Base-by-base conservation (phyloP, 768 basidiomycete genomes). In the Pleurotus pulmonarius region DNA sequence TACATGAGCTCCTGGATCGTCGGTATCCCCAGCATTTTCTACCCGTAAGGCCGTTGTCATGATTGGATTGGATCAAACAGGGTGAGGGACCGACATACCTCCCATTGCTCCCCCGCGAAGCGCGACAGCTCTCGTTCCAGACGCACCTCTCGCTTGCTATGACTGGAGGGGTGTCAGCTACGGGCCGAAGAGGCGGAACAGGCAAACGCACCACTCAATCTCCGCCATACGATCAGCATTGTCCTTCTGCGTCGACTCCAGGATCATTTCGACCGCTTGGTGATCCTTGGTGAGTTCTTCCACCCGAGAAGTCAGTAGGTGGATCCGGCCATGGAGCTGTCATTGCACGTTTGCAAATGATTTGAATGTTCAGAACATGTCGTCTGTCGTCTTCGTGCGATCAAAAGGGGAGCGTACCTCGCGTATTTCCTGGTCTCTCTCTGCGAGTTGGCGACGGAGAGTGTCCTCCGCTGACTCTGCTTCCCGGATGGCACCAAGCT, bases 221-320 rank as follows among this genome's bases (percentile, higher is more conserved):
- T 92, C 89, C 0, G 82, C 76, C 91, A 93, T 92, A 59, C 86
- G 88, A 48, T 87, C 77, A 62, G 92, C 90, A 63, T 94, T 94
- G 73, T 94, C 92, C 49, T 90, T 74, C 60, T 92, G 90, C 0
- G 91, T 92, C 0, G 90, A 91, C 58, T 88, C 82, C 0, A 92
- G 70, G 3, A 93, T 73, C 15, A 93, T 73, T 39, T 92, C 91
- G 1, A 92, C 73, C 56, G 88, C 87, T 62, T 83, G 83, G 63
- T 85, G 84, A 61, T 92, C 91, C 63, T 83, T 85, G 67, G 87
- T 77, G 29, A 92, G 69, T 37, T 76, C 77, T 57, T 89, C 84
- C 24, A 92, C 83, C 74, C 0, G 82, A 75, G 4, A 92, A 80
- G 58, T 87, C 85, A 92, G 77, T 13, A 77, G 53, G 56, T 84